These are phyloP conservation scores for Ceratobasidium papillatum DNA, from an alignment of 1,284 basidiomycete species.

Conservation along the genomic window DNA sequence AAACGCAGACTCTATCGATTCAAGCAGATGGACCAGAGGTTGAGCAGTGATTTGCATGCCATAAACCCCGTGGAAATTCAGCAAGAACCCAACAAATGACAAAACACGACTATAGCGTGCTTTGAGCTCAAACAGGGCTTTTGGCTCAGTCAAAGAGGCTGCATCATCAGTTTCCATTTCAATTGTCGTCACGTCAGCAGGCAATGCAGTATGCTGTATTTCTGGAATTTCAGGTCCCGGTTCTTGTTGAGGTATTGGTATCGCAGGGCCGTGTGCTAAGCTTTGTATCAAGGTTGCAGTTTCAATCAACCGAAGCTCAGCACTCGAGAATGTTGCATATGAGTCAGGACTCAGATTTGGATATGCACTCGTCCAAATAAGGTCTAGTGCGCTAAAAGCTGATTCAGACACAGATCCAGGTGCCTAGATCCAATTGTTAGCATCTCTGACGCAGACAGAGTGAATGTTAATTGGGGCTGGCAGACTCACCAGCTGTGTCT, in stretches of 20 bases:
- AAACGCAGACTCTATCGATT: neutral
- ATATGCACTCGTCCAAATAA: neutral
- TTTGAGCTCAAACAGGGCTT: neutral
- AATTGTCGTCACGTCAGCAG: too few relatives aligned
- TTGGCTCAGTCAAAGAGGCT: neutral
- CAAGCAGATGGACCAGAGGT: neutral
- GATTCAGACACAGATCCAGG: neutral
- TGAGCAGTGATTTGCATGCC: neutral
- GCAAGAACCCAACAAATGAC: neutral
- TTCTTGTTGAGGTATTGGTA: neutral
- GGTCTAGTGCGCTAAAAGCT: neutral
- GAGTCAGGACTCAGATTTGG: neutral
- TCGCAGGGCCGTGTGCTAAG: neutral
- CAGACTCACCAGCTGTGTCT: neutral
- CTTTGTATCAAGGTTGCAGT: neutral
- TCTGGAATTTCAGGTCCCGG: neutral
- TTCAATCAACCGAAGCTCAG: conserved; percentile 5
- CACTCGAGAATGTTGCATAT: neutral
- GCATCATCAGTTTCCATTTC: neutral
- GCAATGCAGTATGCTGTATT: too few relatives aligned
- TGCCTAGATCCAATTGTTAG: neutral
- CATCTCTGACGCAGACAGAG: too few relatives aligned
- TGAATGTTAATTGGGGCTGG: neutral
- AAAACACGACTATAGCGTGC: conserved; percentile 24
- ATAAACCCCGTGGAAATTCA: neutral